Conservation (phyloP, 2,329 filamentous ascomycete species). For the Fusarium pseudoanthophilum region DNA sequence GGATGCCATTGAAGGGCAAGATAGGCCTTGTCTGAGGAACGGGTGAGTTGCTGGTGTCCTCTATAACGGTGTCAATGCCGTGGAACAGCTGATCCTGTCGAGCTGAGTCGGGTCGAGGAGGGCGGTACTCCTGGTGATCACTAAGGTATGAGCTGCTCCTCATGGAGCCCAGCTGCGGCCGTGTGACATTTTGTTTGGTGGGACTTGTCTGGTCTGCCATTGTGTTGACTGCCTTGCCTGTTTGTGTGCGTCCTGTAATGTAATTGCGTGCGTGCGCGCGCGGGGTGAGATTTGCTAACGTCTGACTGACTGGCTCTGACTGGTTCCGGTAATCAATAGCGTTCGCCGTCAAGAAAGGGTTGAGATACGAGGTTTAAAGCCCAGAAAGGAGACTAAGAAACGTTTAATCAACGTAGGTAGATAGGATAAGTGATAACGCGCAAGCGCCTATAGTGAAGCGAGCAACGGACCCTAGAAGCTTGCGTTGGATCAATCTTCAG, state of each 20-base stretch:
- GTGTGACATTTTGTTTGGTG: slow-evolving; percentile 50
- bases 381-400: slow-evolving; percentile 1
- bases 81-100: slow-evolving; percentile 60
- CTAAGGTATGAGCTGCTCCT: slow-evolving; percentile 71
- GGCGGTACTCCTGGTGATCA: slow-evolving; percentile 72
- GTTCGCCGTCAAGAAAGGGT: not conserved
- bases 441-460: not conserved
- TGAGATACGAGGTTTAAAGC: not conserved
- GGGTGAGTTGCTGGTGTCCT: slow-evolving; percentile 58
- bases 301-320: slow-evolving; percentile 15
- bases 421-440: not conserved
- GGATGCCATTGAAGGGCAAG: slow-evolving; percentile 68
- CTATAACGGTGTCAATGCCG: slow-evolving; percentile 73
- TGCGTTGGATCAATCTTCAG: slow-evolving; percentile 25
- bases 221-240: slow-evolving; percentile 4
- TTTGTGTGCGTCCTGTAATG: not conserved
- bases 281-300: slow-evolving; percentile 33
- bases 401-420: slow-evolving; percentile 1
- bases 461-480: slow-evolving; percentile 24
- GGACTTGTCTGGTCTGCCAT: slow-evolving; percentile 50
- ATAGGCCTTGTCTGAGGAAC: slow-evolving; percentile 54
- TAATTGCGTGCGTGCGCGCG: slow-evolving; percentile 18
- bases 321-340: slow-evolving; percentile 9
- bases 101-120: slow-evolving; percentile 64
- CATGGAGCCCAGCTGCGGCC: slow-evolving; percentile 63